A percentile compares a stretch with the other conserved stretches of the same genome.
Evolutionary conservation across 1,284 basidiomycete species (phyloP).

Genomic region (Porogramme epimiltina): DNA sequence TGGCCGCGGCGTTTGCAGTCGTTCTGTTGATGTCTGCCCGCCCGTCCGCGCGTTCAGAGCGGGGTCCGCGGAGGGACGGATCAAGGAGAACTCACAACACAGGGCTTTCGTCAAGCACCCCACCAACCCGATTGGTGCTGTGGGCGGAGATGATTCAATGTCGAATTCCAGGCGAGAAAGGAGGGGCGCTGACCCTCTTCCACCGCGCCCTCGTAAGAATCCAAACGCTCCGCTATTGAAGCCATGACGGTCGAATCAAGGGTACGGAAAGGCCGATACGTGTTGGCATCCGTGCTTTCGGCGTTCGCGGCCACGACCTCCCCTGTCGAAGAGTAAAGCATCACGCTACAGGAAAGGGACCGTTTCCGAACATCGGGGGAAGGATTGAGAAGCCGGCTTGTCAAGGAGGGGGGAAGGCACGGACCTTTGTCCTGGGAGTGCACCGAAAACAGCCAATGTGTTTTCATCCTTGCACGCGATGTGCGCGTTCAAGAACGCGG

Average conservation of each 20-base stretch:
- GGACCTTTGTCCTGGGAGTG: slow-evolving; percentile 80
- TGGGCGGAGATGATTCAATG: slow-evolving; percentile 14
- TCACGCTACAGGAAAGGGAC: slow-evolving; percentile 44
- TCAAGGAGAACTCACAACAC: slow-evolving; percentile 69
- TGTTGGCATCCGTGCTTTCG: slow-evolving; percentile 66
- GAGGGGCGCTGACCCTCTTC: slow-evolving; percentile 45
- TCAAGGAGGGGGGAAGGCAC: slow-evolving; percentile 25
- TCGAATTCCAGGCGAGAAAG: slow-evolving; percentile 7
- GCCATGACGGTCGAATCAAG: slow-evolving; percentile 70
- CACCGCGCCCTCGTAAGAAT: slow-evolving; percentile 46
- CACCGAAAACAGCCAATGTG: slow-evolving; percentile 88
- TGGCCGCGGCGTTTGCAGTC: slow-evolving; percentile 42
- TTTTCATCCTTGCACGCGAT: slow-evolving; percentile 92
- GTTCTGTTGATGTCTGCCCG: slow-evolving; percentile 83
- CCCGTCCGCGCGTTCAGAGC: not conserved
- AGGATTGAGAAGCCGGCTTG: not conserved
- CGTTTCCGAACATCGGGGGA: not conserved
- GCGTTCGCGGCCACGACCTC: slow-evolving; percentile 36
- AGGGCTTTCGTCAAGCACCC: slow-evolving; percentile 87
- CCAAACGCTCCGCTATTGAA: slow-evolving; percentile 64
- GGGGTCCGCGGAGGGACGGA: slow-evolving; percentile 2
- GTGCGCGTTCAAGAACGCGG: slow-evolving; percentile 93
- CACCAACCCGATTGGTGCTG: slow-evolving; percentile 76
- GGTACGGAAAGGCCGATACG: slow-evolving; percentile 80
- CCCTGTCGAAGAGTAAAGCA: slow-evolving; percentile 75